Evolutionary conservation across 805 yeast species (phyloP), one percentile per base, ranked within the genome.

Genomic region (Kluyveromyces wickerhamii): DNA sequence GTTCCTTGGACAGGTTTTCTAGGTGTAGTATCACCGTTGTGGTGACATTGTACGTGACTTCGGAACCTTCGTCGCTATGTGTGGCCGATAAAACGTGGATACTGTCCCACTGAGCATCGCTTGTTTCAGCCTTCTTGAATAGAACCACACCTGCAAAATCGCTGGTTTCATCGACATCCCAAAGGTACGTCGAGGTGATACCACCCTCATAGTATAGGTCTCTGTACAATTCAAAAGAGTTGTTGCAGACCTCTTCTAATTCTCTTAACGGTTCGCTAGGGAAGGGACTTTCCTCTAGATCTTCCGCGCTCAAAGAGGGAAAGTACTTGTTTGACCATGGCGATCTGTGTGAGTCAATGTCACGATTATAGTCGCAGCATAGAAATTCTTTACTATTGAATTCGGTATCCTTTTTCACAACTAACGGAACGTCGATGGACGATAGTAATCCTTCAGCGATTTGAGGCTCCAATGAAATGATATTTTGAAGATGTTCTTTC

Each of bases 161-260:
- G 18, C 59, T 60, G 16, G 61, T 63, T 27, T 56, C 67, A 15
- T 71, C 79, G 22, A 76, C 78, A 48, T 88, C 96, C 98, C 98
- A 89, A 34, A 92, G 65, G 54, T 92, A 89, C 12, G 82, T 94
- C 37, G 88, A 77, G 2, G 92, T 79, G 25, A 82, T 67, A 15
- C 97, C 98, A 25, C 96, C 96, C 58, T 88, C 97, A 57, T 87
- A 89, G 63, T 89, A 89, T 48, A 89, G 63, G 54, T 92, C 98
- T 45, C 96, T 71, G 63, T 92, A 89, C 23, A 89, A 72, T 50
- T 87, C 96, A 54, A 89, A 85, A 4, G 95, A 82, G 43, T 85
- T 89, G 57, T 89, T 92, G 40, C 94, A 88, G 44, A 77, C 69
- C 17, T 72, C 56, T 61, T 89, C 98, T 44, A 89, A 63, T 45